These are phyloP conservation scores for Zelonia costaricensis DNA, from an alignment of 208 protist genomes.

Conservation along the genomic window DNA sequence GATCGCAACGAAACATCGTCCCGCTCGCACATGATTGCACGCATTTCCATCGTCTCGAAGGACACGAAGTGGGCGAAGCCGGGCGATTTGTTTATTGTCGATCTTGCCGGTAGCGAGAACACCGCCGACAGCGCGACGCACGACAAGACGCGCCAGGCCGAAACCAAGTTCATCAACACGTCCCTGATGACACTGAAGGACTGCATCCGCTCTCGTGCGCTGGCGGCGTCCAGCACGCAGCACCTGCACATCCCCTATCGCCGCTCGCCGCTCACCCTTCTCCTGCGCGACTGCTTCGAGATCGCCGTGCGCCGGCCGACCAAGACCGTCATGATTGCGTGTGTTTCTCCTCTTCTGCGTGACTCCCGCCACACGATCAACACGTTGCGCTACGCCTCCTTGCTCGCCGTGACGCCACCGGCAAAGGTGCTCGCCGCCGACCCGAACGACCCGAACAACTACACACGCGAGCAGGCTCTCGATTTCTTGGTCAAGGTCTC, in stretches of 20 bases:
- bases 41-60: slow-evolving; percentile 79
- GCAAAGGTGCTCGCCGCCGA: slow-evolving; percentile 71
- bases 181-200: slow-evolving; percentile 94
- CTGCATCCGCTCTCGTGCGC: slow-evolving; percentile 80
- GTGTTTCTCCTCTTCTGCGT: slow-evolving; percentile 85
- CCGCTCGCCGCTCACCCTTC: slow-evolving; percentile 83
- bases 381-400: slow-evolving; percentile 86
- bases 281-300: slow-evolving; percentile 91
- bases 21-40: slow-evolving; percentile 87
- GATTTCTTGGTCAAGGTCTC: slow-evolving; percentile 70
- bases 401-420: slow-evolving; percentile 76
- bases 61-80: slow-evolving; percentile 83
- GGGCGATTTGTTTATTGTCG: slow-evolving; percentile 83
- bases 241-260: slow-evolving; percentile 92
- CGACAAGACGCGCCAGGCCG: slow-evolving; percentile 76
- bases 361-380: slow-evolving; percentile 90
- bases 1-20: slow-evolving; percentile 85
- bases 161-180: slow-evolving; percentile 92
- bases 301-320: slow-evolving; percentile 85
- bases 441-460: slow-evolving; percentile 84
- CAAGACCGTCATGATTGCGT: slow-evolving; percentile 92
- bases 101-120: slow-evolving; percentile 91
- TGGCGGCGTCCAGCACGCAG: slow-evolving; percentile 65
- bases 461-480: slow-evolving; percentile 71
- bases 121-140: slow-evolving; percentile 89